phyloP scores from a whole-genome alignment of 1,284 basidiomycete species.

The Marasmius oreades region DNA sequence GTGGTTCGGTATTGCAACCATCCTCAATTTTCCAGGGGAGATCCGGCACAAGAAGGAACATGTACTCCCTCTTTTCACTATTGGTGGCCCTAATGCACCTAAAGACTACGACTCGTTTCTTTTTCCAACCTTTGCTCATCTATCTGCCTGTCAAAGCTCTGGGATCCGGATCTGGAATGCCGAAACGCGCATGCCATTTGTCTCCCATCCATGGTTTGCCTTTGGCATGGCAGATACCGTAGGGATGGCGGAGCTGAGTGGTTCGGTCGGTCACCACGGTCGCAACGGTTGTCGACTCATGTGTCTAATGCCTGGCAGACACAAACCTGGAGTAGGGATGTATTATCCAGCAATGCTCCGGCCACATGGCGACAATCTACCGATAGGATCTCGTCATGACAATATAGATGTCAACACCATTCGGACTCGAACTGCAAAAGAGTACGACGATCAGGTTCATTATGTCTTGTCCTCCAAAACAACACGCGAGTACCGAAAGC shows the following conservation, averaged over 20 bases:
- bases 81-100: constrained; percentile 30
- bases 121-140: constrained; percentile 30
- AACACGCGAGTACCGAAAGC: neutral
- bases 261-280: constrained; percentile 32
- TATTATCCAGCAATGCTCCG: constrained; percentile 14
- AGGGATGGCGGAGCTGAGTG: constrained; percentile 26
- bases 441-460: neutral
- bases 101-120: constrained; percentile 35
- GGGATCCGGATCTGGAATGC: constrained; percentile 30
- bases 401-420: neutral
- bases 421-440: neutral
- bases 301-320: constrained; percentile 9
- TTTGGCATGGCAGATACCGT: constrained; percentile 24
- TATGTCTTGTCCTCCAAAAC: neutral
- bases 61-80: constrained; percentile 23
- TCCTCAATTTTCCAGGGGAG: constrained; percentile 17
- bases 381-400: neutral
- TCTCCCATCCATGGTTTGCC: constrained; percentile 8
- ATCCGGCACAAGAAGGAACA: constrained; percentile 20
- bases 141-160: constrained; percentile 20
- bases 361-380: neutral
- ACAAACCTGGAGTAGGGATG: constrained; percentile 5
- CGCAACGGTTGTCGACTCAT: constrained; percentile 25
- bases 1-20: constrained; percentile 24
- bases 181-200: neutral